A percentile compares a stretch with the other conserved stretches of the same genome.
These are phyloP conservation scores for Komagataella pastoris DNA, from an alignment of 805 yeast genomes.

Conservation along the genomic window DNA sequence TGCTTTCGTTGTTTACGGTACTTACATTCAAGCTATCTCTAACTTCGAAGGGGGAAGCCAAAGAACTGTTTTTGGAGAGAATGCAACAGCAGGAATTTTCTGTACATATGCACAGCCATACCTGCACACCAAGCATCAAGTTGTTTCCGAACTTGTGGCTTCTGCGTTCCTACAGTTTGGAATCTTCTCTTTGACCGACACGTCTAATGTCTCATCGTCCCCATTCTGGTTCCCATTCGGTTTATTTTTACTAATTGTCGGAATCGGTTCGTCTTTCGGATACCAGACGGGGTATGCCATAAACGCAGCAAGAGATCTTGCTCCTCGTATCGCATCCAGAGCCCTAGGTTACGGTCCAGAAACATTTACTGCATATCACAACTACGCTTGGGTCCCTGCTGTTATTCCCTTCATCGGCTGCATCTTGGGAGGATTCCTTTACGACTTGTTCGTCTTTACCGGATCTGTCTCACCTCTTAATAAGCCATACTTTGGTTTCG, in stretches of 20 bases:
- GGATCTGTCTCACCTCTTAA: conserved; percentile 40
- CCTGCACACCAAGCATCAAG: conserved; percentile 27
- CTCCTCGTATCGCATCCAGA: conserved; percentile 35
- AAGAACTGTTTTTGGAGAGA: conserved; percentile 16
- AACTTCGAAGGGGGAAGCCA: conserved; percentile 20
- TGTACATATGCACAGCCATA: conserved; percentile 25
- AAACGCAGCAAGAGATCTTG: conserved; percentile 41
- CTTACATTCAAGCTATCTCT: conserved; percentile 25
- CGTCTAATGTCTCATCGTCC: conserved; percentile 28
- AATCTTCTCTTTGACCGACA: conserved; percentile 38
- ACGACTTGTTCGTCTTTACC: conserved; percentile 36
- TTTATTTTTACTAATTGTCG: conserved; percentile 28
- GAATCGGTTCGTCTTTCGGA: conserved; percentile 33
- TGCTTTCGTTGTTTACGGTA: conserved; percentile 30
- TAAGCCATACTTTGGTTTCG: conserved; percentile 22
- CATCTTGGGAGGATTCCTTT: conserved; percentile 32
- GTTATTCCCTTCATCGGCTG: conserved; percentile 37
- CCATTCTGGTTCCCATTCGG: conserved; percentile 33
- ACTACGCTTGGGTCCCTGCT: conserved; percentile 41
- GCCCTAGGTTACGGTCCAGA: conserved; percentile 31
- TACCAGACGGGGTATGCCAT: conserved; percentile 42
- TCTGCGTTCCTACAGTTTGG: conserved; percentile 30
- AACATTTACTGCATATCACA: conserved; percentile 23
- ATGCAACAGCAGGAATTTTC: conserved; percentile 28
- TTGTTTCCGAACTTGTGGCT: conserved; percentile 31